These are phyloP conservation scores for Pisolithus tinctorius DNA, from an alignment of 768 basidiomycete genomes.

Conservation along the genomic window DNA sequence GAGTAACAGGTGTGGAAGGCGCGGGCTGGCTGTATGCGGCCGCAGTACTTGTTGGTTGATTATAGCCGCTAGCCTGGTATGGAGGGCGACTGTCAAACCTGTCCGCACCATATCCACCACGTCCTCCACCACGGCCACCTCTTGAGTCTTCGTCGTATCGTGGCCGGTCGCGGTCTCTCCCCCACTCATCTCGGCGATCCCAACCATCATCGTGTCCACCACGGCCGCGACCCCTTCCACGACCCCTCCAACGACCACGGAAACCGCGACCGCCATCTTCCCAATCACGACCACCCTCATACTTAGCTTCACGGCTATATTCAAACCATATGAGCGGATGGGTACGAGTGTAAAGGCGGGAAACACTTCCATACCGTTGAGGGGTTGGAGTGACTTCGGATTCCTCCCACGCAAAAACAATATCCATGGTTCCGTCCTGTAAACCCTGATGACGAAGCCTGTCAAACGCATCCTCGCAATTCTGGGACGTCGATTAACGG, in stretches of 20 bases:
- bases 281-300: constrained; percentile 41
- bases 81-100: constrained; percentile 38
- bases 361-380: constrained; percentile 28
- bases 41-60: constrained; percentile 17
- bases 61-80: constrained; percentile 21
- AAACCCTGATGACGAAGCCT: constrained; percentile 69
- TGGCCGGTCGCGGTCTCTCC: constrained; percentile 1
- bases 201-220: constrained; percentile 30
- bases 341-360: not conserved
- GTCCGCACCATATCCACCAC: constrained; percentile 38
- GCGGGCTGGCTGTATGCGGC: constrained; percentile 21
- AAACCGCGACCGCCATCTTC: constrained; percentile 34
- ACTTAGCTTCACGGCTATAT: constrained; percentile 25
- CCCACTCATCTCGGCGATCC: constrained; percentile 6
- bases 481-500: constrained; percentile 33
- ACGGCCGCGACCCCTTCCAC: constrained; percentile 38
- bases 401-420: constrained; percentile 80
- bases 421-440: constrained; percentile 86
- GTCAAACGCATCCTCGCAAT: constrained; percentile 74
- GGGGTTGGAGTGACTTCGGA: constrained; percentile 45
- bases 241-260: constrained; percentile 32
- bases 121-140: constrained; percentile 30
- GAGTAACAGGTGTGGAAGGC: constrained; percentile 9
- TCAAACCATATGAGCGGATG: constrained; percentile 3
- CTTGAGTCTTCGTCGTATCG: constrained; percentile 32